Conservation (phyloP, 2,329 filamentous ascomycete genomes). For the Neoscytalidium dimidiatum region DNA sequence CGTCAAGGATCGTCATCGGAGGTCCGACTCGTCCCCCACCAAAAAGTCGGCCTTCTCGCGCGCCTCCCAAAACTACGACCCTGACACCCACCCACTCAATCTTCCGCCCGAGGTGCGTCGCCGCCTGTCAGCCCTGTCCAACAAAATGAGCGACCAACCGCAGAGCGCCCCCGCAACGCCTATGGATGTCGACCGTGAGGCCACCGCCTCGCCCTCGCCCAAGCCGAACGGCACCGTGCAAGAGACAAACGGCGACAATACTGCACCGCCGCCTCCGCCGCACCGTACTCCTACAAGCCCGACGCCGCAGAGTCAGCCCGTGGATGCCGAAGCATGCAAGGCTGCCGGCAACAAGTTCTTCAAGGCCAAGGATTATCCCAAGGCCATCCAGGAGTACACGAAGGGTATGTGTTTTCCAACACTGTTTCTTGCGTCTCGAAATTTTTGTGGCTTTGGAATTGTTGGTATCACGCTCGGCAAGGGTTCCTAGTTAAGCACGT, state of each 20-base stretch:
- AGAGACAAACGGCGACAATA: slow-evolving; percentile 30
- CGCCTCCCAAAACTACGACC: slow-evolving; percentile 52
- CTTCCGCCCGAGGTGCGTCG: slow-evolving; percentile 86
- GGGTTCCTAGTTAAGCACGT: neutral
- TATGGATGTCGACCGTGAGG: slow-evolving; percentile 77
- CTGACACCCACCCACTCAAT: slow-evolving; percentile 83
- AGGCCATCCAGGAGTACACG: slow-evolving; percentile 89
- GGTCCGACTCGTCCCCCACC: slow-evolving; percentile 33
- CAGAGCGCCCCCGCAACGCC: slow-evolving; percentile 49
- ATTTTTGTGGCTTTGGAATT: slow-evolving; percentile 6
- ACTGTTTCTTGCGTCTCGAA: neutral
- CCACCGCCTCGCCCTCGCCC: slow-evolving; percentile 56
- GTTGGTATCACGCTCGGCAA: neutral
- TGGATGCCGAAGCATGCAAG: slow-evolving; percentile 91
- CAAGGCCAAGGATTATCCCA: slow-evolving; percentile 87
- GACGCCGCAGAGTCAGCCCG: no score
- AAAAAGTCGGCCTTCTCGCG: slow-evolving; percentile 31
- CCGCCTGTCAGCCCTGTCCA: slow-evolving; percentile 69
- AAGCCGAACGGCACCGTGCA: slow-evolving; percentile 47
- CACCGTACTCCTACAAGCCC: slow-evolving; percentile 61
- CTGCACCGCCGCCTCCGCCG: slow-evolving; percentile 67
- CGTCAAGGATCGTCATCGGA: slow-evolving; percentile 32
- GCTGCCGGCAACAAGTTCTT: slow-evolving; percentile 93
- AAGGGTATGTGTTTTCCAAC: slow-evolving; percentile 67
- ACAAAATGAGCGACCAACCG: slow-evolving; percentile 53